Evolutionary conservation across 306 rosid species (phyloP).

Genomic region (Cucumis melo): DNA sequence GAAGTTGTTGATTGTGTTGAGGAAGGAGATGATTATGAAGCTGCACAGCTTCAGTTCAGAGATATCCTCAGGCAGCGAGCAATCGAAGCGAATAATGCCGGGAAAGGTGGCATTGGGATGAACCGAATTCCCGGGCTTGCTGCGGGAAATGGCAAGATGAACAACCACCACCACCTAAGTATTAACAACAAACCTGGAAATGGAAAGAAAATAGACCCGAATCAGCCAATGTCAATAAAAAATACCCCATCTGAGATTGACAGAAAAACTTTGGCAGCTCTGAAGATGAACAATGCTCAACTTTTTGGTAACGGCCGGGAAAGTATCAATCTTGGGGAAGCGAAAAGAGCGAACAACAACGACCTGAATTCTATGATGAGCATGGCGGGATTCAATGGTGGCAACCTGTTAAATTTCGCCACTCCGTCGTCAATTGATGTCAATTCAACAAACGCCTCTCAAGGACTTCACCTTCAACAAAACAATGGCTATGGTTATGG

Average conservation of each 20-base stretch:
- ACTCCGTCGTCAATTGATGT: constrained; percentile 25
- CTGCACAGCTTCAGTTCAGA: constrained; percentile 29
- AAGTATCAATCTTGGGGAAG: constrained; percentile 34
- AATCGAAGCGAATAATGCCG: constrained; percentile 29
- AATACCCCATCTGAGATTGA: constrained; percentile 29
- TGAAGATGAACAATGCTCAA: constrained; percentile 42
- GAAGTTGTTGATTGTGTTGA: constrained; percentile 21
- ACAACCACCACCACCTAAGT: not conserved
- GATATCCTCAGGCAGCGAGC: constrained; percentile 46
- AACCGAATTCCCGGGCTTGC: not conserved
- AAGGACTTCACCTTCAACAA: constrained; percentile 31
- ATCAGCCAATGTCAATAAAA: constrained; percentile 34
- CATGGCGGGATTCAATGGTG: constrained; percentile 59
- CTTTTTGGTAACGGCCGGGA: not conserved
- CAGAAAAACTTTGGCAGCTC: constrained; percentile 48
- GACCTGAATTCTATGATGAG: constrained; percentile 65
- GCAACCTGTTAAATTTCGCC: constrained; percentile 15
- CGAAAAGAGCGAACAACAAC: constrained; percentile 22
- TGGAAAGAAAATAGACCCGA: constrained; percentile 33
- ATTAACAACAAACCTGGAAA: constrained; percentile 10
- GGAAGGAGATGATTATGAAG: constrained; percentile 35
- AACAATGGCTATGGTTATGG: constrained; percentile 15
- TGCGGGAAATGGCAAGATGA: constrained; percentile 23
- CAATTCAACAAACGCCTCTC: constrained; percentile 36
- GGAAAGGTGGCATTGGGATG: constrained; percentile 19